phyloP scores from a whole-genome alignment of 202 grass and related monocot genomes.

The Cymbopogon flexuosus region DNA sequence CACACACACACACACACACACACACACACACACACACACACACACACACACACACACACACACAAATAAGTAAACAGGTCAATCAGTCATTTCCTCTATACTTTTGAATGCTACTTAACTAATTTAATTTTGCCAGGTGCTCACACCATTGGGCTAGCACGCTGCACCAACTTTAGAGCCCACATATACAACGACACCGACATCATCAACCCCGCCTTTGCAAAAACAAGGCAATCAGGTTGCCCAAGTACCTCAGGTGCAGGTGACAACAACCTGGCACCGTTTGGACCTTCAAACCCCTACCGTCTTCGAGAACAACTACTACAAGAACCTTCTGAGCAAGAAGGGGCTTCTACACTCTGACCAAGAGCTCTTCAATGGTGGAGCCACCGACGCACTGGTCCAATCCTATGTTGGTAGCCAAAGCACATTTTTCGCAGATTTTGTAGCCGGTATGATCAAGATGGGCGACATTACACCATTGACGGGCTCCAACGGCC shows the following conservation, averaged over 20 bases:
- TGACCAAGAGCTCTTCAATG: constrained; percentile 83
- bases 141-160: constrained; percentile 75
- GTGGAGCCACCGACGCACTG: constrained; percentile 46
- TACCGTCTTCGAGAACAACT: constrained; percentile 52
- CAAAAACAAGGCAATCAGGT: constrained; percentile 5
- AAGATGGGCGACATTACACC: constrained; percentile 65
- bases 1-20: too few relatives aligned
- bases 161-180: constrained; percentile 56
- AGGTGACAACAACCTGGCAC: constrained; percentile 55
- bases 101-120: neutral
- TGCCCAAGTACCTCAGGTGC: constrained; percentile 39
- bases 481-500: constrained; percentile 42
- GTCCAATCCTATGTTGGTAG: constrained; percentile 25
- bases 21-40: too few relatives aligned
- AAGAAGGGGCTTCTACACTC: constrained; percentile 71
- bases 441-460: constrained; percentile 55
- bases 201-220: constrained; percentile 50
- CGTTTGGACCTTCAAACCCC: constrained; percentile 57
- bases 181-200: constrained; percentile 76
- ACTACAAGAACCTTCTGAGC: constrained; percentile 57
- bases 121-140: constrained; percentile 31
- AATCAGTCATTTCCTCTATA: neutral
- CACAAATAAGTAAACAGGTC: neutral
- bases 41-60: too few relatives aligned
- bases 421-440: constrained; percentile 38